Percentiles rank a stretch among this genome's conserved stretches.
phyloP scores from a whole-genome alignment of 306 rosid genomes.

The Amphicarpaea edgeworthii region DNA sequence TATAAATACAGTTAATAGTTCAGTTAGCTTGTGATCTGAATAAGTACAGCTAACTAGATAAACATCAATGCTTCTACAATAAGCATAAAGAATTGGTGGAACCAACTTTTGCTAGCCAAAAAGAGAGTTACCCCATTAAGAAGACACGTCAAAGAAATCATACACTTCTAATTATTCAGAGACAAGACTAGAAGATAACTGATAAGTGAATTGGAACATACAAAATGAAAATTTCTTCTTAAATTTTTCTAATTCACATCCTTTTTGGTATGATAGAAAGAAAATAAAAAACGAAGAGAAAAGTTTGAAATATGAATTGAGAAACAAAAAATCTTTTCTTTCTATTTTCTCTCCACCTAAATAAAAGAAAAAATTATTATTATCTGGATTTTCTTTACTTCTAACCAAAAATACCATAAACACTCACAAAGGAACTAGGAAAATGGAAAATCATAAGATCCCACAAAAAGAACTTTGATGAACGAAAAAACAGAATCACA shows the following conservation, averaged over 20 bases:
- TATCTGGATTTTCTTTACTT: too few relatives aligned
- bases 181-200: constrained; percentile 18
- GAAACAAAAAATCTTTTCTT: too few relatives aligned
- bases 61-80: constrained; percentile 29
- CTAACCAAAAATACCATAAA: too few relatives aligned
- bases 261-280: too few relatives aligned
- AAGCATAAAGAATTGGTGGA: constrained; percentile 33
- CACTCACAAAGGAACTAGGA: constrained; percentile 8
- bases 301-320: too few relatives aligned
- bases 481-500: neutral
- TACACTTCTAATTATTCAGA: constrained; percentile 18
- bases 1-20: neutral
- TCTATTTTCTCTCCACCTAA: too few relatives aligned
- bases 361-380: too few relatives aligned
- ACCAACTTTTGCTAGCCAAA: constrained; percentile 40
- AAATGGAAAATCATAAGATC: constrained; percentile 23
- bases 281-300: too few relatives aligned
- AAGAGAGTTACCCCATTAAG: constrained; percentile 29
- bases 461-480: neutral
- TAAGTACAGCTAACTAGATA: constrained; percentile 12
- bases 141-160: constrained; percentile 39
- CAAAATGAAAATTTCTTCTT: neutral
- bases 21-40: neutral
- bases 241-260: neutral
- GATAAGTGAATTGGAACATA: constrained; percentile 14